Base-by-base conservation (phyloP, 176 grass and related monocot genomes). In the Rhynchospora pubera region DNA sequence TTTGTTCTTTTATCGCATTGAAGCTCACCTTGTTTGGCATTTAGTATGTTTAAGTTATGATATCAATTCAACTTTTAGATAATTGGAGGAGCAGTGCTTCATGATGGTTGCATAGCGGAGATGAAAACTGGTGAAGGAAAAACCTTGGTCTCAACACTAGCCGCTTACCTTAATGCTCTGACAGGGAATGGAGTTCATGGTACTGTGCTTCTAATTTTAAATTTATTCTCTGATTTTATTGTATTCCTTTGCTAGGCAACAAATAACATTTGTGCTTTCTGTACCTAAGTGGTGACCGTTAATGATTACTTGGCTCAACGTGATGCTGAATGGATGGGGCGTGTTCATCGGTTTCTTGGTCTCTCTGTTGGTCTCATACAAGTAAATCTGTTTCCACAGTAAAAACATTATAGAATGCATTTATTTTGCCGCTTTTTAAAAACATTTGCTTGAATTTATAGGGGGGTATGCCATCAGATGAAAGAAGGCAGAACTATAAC, bases 241-340 rank as follows among this genome's bases (percentile, higher is more conserved):
- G 70, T 64, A 26, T 43, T 60, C 12, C 22, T 56, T 84, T 69
- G 10, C 28, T 53, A 28, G 71, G 47, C 28, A 83, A 34, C 18
- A 83, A 23, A 15, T 83, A 10, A 66, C 46, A 51, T 18, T 73
- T 3, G 0, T 70, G 13, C 30, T 66, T 83, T 57, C 24, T 83
- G 10, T 81, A 14, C 73, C 62, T 51, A 86, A 94, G 95, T 98
- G 89, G 92, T 98, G 85, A 98, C 95, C 88, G 95, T 94, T 82
- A 98, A 98, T 91, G 92, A 98, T 88, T 98, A 98, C 88, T 90
- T 98, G 90, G 95, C 95, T 47, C 85, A 88, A 77, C 87, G 95
- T 55, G 95, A 98, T 94, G 92, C 95, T 85, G 95, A 98, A 79
- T 94, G 95, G 95, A 98, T 98, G 95, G 95, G 92, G 4, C 87